These are phyloP conservation scores for Cerrena zonata DNA, from an alignment of 1,284 basidiomycete genomes.

Conservation along the genomic window DNA sequence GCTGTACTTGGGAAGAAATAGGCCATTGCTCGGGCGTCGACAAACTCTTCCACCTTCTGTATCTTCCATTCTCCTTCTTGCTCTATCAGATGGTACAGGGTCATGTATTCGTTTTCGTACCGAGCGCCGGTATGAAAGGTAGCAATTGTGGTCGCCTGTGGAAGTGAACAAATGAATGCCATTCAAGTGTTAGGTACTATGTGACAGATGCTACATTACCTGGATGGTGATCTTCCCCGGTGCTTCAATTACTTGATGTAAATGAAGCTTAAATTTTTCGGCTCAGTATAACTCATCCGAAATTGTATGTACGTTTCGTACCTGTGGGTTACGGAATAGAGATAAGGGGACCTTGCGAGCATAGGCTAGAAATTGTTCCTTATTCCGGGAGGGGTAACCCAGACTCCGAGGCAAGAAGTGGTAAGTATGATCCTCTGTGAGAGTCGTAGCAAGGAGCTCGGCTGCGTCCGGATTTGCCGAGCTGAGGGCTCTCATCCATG, in stretches of 20 bases:
- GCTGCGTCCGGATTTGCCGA: background rate
- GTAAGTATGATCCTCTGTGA: background rate
- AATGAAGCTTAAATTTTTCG: background rate
- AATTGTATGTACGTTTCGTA: background rate
- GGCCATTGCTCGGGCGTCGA: slow-evolving; percentile 1
- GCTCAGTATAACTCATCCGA: background rate
- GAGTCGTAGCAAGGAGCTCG: background rate
- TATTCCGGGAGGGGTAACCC: background rate
- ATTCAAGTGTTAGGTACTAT: background rate
- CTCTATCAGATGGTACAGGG: background rate
- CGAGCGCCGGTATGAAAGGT: background rate
- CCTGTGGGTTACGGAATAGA: background rate
- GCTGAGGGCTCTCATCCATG: background rate
- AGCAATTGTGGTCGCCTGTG: background rate
- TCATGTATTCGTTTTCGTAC: slow-evolving; percentile 3
- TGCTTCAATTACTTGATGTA: background rate
- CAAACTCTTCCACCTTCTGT: slow-evolving; percentile 1
- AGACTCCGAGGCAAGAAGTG: background rate
- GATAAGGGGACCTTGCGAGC: background rate
- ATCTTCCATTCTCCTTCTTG: slow-evolving; percentile 3
- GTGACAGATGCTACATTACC: background rate
- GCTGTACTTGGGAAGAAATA: slow-evolving; percentile 2
- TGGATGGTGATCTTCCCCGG: background rate
- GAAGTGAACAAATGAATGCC: background rate
- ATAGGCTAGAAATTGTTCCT: background rate